phyloP scores from a whole-genome alignment of 352 stramenopile genomes.

The Aphanomyces stellatus region DNA sequence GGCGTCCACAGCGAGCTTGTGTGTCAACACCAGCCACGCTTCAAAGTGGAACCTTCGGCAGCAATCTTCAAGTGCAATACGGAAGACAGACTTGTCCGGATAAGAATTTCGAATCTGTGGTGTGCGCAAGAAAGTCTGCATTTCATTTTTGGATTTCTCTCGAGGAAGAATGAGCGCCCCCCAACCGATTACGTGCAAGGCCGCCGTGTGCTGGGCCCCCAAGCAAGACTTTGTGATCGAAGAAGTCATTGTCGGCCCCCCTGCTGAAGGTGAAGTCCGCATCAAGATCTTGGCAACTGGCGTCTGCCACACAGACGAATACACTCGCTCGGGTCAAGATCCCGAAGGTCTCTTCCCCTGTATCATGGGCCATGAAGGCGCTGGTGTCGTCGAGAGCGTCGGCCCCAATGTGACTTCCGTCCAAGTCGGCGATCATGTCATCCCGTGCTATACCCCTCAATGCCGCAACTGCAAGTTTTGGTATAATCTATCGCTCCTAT shows the following conservation, averaged over 20 bases:
- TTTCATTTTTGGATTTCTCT: too few relatives aligned
- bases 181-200: constrained; percentile 84
- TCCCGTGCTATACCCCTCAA: constrained; percentile 94
- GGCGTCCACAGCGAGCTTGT: too few relatives aligned
- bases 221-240: constrained; percentile 81
- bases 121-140: neutral
- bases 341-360: constrained; percentile 77
- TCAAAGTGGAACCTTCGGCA: too few relatives aligned
- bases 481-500: too few relatives aligned
- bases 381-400: constrained; percentile 77
- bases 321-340: constrained; percentile 71
- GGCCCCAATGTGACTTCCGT: constrained; percentile 64
- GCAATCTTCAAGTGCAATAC: too few relatives aligned
- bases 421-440: constrained; percentile 87
- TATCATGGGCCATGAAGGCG: constrained; percentile 83
- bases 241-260: constrained; percentile 64
- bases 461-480: constrained; percentile 87
- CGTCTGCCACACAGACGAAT: constrained; percentile 84
- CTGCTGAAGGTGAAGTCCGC: constrained; percentile 61
- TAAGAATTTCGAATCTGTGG: neutral
- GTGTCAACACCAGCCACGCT: too few relatives aligned
- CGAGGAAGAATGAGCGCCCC: constrained; percentile 22
- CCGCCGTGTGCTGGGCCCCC: constrained; percentile 78
- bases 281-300: constrained; percentile 79
- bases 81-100: neutral